phyloP scores from a whole-genome alignment of 2,329 filamentous ascomycete species.

The Mollisiaceae sp. region DNA sequence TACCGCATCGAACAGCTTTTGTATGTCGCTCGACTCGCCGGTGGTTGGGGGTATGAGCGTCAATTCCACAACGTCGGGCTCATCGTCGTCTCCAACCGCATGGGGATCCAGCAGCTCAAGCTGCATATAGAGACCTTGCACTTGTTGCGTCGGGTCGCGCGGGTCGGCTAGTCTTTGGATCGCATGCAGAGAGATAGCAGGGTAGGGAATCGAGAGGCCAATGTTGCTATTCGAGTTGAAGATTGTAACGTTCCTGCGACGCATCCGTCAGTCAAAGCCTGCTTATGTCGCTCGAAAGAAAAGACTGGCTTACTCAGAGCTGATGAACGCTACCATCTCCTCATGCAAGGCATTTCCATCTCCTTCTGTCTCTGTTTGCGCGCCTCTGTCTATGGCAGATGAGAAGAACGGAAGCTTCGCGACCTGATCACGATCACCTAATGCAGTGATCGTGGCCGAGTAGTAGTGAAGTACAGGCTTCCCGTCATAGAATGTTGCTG shows the following conservation, averaged over 20 bases:
- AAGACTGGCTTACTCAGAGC: conserved; percentile 55
- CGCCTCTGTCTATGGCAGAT: not conserved
- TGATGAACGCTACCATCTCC: conserved; percentile 57
- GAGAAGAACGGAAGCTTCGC: conserved; percentile 56
- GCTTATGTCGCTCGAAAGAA: not conserved
- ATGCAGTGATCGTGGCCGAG: conserved; percentile 60
- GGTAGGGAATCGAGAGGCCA: conserved; percentile 75
- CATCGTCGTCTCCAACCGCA: conserved; percentile 56
- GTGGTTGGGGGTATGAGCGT: conserved; percentile 62
- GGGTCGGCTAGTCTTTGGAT: conserved; percentile 61
- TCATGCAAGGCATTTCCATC: conserved; percentile 44
- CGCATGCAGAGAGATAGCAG: conserved; percentile 75
- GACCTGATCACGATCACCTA: conserved; percentile 59
- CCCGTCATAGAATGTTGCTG: conserved; percentile 71
- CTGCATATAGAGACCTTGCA: conserved; percentile 66
- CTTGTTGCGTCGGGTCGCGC: conserved; percentile 46
- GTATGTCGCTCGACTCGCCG: conserved; percentile 37
- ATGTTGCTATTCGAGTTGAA: conserved; percentile 62
- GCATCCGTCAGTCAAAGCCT: not conserved
- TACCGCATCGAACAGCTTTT: conserved; percentile 65
- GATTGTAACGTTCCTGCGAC: conserved; percentile 60
- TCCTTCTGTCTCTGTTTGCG: conserved; percentile 29
- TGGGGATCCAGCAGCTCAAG: conserved; percentile 64
- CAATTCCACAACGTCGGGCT: conserved; percentile 69
- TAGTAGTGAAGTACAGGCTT: conserved; percentile 75